phyloP scores from a whole-genome alignment of 2,329 filamentous ascomycete genomes.

The Xylariales sp. region DNA sequence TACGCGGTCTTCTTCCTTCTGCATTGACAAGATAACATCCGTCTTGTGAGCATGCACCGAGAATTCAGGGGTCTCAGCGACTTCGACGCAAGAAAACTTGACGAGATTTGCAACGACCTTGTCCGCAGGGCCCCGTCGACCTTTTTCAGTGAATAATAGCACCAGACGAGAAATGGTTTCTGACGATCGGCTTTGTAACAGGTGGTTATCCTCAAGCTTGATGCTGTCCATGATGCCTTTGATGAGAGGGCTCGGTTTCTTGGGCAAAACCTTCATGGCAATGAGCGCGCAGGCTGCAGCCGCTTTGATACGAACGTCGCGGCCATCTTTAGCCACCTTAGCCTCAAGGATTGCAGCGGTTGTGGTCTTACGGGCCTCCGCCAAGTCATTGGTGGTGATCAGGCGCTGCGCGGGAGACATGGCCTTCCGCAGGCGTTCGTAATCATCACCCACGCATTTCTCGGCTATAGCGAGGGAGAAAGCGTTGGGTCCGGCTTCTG shows the following conservation, averaged over 20 bases:
- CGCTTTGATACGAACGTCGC: conserved; percentile 81
- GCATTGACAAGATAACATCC: conserved; percentile 81
- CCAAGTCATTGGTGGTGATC: conserved; percentile 73
- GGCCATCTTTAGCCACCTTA: conserved; percentile 69
- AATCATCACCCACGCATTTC: conserved; percentile 80
- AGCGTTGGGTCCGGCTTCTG: conserved; percentile 84
- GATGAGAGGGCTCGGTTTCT: conserved; percentile 89
- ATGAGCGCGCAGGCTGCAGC: conserved; percentile 84
- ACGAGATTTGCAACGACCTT: conserved; percentile 94
- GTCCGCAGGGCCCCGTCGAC: conserved; percentile 80
- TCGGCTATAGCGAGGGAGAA: conserved; percentile 88
- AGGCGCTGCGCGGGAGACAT: conserved; percentile 84
- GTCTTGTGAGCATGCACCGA: conserved; percentile 74
- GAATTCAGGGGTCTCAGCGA: conserved; percentile 95
- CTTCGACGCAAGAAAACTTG: conserved; percentile 97
- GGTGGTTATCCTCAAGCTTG: conserved; percentile 87
- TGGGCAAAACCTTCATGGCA: conserved; percentile 80
- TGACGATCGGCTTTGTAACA: conserved; percentile 82
- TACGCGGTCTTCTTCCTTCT: conserved; percentile 93
- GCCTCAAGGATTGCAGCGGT: conserved; percentile 74
- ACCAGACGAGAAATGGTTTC: conserved; percentile 79
- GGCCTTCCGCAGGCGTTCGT: conserved; percentile 80
- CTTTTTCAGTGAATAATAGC: conserved; percentile 75
- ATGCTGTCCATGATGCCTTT: conserved; percentile 98
- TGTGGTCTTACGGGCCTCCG: conserved; percentile 69